phyloP scores from a whole-genome alignment of 768 basidiomycete genomes.

The Auriscalpium microsporum region DNA sequence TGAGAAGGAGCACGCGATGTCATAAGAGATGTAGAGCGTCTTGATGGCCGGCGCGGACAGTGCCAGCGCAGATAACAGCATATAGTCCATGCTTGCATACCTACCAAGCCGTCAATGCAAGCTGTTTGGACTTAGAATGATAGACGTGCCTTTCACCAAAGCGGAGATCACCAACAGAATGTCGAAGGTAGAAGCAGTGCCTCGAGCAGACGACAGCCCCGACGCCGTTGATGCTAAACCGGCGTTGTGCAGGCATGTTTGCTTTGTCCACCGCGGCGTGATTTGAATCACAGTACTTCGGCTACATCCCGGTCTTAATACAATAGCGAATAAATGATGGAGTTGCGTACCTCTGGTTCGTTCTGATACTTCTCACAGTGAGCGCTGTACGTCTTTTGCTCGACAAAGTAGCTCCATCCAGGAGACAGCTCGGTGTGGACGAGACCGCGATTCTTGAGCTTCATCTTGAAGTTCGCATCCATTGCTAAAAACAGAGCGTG shows the following conservation, averaged over 20 bases:
- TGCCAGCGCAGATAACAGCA: conserved; percentile 16
- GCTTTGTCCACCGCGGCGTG: not conserved
- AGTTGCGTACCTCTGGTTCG: not conserved
- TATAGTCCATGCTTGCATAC: conserved; percentile 24
- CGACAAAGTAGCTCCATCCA: too few relatives aligned
- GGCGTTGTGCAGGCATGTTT: too few relatives aligned
- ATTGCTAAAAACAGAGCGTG: too few relatives aligned
- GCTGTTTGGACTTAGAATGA: not conserved
- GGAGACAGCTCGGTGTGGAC: too few relatives aligned
- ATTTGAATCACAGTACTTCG: too few relatives aligned
- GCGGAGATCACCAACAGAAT: conserved; percentile 24
- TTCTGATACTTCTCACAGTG: too few relatives aligned
- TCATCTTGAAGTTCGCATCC: too few relatives aligned
- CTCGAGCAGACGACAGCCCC: not conserved
- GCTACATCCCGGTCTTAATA: too few relatives aligned
- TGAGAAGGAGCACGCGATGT: conserved; percentile 25
- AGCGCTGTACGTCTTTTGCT: too few relatives aligned
- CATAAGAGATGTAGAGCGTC: conserved; percentile 19
- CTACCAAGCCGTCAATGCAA: conserved; percentile 5
- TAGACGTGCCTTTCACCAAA: conserved; percentile 23
- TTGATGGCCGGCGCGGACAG: not conserved
- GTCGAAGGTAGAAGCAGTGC: conserved; percentile 11
- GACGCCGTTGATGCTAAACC: not conserved
- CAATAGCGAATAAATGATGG: not conserved
- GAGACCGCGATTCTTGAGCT: too few relatives aligned